phyloP scores from a whole-genome alignment of 2,329 filamentous ascomycete species.

The Biscogniauxia marginata region DNA sequence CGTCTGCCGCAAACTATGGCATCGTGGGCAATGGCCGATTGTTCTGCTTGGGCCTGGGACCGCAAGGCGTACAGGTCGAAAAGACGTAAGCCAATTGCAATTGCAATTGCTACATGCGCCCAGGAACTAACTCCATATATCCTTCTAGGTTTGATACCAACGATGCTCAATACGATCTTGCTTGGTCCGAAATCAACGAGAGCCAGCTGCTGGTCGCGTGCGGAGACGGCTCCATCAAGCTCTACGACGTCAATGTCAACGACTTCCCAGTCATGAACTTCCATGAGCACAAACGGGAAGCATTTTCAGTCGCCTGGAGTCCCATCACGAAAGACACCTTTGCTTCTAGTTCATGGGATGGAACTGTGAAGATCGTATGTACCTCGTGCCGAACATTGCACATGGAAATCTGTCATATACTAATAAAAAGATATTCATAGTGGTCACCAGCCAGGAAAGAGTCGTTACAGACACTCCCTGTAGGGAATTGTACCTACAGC shows the following conservation, averaged over 20 bases:
- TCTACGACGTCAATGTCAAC: constrained; percentile 78
- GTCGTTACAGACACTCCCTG: constrained; percentile 81
- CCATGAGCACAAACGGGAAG: constrained; percentile 89
- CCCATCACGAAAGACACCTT: constrained; percentile 88
- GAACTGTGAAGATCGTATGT: constrained; percentile 80
- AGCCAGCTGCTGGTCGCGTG: constrained; percentile 88
- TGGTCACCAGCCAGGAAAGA: constrained; percentile 79
- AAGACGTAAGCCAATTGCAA: constrained; percentile 60
- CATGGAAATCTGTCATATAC: neutral
- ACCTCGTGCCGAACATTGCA: neutral
- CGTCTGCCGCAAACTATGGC: constrained; percentile 90
- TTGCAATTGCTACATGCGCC: neutral
- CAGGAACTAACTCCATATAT: constrained; percentile 3
- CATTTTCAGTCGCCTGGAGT: constrained; percentile 92
- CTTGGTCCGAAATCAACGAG: constrained; percentile 96
- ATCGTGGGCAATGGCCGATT: constrained; percentile 93
- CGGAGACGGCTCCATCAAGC: constrained; percentile 90
- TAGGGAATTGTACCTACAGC: constrained; percentile 92
- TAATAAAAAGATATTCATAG: constrained; percentile 34
- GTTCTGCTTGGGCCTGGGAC: constrained; percentile 79
- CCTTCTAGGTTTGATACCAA: constrained; percentile 85
- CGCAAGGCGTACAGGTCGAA: constrained; percentile 78
- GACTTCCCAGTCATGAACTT: constrained; percentile 90
- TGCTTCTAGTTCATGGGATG: constrained; percentile 91
- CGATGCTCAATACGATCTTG: constrained; percentile 90